Evolutionary conservation across 2,329 filamentous ascomycete genomes (phyloP).

Genomic region (Ceratocystis papillata): DNA sequence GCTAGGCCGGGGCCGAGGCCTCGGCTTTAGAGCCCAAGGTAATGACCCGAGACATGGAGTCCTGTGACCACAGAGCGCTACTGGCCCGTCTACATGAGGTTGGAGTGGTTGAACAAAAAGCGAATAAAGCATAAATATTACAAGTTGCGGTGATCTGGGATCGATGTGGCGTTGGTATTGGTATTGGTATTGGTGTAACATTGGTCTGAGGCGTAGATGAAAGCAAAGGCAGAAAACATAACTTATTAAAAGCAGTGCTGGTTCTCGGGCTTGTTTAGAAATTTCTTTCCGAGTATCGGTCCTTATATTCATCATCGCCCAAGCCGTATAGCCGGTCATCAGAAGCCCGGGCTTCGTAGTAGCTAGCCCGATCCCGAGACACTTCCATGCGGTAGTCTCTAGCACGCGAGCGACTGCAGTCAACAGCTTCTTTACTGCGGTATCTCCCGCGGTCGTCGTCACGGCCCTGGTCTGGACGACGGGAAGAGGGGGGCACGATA

Average conservation of each 20-base stretch:
- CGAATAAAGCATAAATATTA: neutral
- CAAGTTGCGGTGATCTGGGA: neutral
- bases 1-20: neutral
- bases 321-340: constrained; percentile 17
- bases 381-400: constrained; percentile 23
- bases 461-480: neutral
- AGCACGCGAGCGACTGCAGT: constrained; percentile 18
- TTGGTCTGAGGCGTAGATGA: neutral
- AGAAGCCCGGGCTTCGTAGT: constrained; percentile 21
- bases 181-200: neutral
- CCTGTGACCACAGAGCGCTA: neutral
- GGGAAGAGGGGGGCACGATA: neutral
- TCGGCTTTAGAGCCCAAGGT: neutral
- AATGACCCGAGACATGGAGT: neutral
- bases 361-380: constrained; percentile 16
- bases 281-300: constrained; percentile 18
- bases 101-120: neutral
- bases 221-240: neutral
- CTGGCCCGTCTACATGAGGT: neutral
- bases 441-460: constrained; percentile 16
- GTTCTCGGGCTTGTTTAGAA: constrained; percentile 13
- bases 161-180: neutral
- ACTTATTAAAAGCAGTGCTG: neutral
- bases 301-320: constrained; percentile 16
- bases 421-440: constrained; percentile 17